phyloP scores from a whole-genome alignment of 106 monocot species.

The Dioscorea dumetorum region DNA sequence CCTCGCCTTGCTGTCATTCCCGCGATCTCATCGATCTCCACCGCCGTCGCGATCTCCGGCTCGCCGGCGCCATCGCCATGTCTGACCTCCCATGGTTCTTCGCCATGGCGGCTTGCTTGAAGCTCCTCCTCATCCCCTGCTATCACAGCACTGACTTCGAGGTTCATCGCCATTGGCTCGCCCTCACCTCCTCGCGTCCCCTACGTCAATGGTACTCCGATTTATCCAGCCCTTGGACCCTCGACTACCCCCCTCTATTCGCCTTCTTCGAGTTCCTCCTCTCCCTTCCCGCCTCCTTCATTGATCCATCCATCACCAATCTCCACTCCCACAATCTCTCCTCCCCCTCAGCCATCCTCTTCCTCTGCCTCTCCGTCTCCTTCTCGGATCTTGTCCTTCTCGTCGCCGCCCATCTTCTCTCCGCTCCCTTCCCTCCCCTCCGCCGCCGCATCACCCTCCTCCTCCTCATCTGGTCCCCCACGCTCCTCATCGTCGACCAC shows the following conservation, averaged over 20 bases:
- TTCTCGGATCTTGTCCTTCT: constrained; percentile 51
- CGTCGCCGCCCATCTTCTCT: constrained; percentile 26
- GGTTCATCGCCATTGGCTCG: constrained; percentile 91
- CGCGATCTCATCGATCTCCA: too few relatives aligned
- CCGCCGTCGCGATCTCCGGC: constrained; percentile 1
- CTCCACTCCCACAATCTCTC: constrained; percentile 14
- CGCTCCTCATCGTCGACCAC: constrained; percentile 82
- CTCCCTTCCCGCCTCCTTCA: constrained; percentile 46
- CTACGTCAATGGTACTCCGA: constrained; percentile 70
- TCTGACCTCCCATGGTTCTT: constrained; percentile 30
- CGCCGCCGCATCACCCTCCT: constrained; percentile 11
- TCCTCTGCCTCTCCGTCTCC: constrained; percentile 52
- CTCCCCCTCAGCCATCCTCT: constrained; percentile 41
- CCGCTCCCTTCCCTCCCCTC: constrained; percentile 3
- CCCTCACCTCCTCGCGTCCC: constrained; percentile 78
- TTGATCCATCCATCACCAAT: constrained; percentile 36
- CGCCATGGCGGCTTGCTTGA: constrained; percentile 47
- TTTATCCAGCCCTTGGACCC: constrained; percentile 63
- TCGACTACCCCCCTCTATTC: constrained; percentile 98
- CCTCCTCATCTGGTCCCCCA: constrained; percentile 62
- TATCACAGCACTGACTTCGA: constrained; percentile 87
- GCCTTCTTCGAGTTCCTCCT: constrained; percentile 80
- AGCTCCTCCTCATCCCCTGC: constrained; percentile 69
- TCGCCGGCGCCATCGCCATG: constrained; percentile 12
- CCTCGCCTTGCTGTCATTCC: too few relatives aligned